Conservation (phyloP, 768 basidiomycete genomes). For the Kwoniella sp. region DNA sequence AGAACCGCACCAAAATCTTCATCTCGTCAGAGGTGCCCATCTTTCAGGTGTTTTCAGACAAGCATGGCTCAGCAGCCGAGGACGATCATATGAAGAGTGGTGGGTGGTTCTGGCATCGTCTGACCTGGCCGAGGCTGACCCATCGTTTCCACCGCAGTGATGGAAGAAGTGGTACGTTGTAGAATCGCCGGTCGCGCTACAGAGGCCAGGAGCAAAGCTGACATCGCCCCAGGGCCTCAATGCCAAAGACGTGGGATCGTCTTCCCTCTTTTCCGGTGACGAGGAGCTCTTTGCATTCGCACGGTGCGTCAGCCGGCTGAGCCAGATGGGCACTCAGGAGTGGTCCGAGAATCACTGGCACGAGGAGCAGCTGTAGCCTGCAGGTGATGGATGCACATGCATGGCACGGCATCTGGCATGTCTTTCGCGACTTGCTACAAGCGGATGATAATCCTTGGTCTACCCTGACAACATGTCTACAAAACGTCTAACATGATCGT, state of each 20-base stretch:
- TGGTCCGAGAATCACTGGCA: conserved; percentile 59
- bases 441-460: background rate
- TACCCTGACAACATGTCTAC: too few relatives aligned
- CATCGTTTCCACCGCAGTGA: conserved; percentile 54
- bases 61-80: conserved; percentile 44
- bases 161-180: conserved; percentile 81
- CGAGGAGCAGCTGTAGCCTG: conserved; percentile 4
- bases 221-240: conserved; percentile 66
- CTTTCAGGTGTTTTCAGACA: conserved; percentile 80
- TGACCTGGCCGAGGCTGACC: background rate
- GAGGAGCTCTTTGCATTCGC: conserved; percentile 98
- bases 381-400: background rate
- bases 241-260: conserved; percentile 68
- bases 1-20: conserved; percentile 90
- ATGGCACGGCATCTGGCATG: background rate
- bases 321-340: conserved; percentile 64
- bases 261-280: conserved; percentile 90
- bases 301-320: conserved; percentile 58
- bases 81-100: conserved; percentile 72
- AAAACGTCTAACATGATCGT: too few relatives aligned
- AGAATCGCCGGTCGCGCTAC: too few relatives aligned
- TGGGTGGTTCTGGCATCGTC: conserved; percentile 14
- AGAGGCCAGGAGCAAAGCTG: too few relatives aligned
- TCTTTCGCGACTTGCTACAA: background rate
- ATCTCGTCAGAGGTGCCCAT: conserved; percentile 89